phyloP scores from a whole-genome alignment of 768 basidiomycete genomes.

The Nidularia pulvinata region DNA sequence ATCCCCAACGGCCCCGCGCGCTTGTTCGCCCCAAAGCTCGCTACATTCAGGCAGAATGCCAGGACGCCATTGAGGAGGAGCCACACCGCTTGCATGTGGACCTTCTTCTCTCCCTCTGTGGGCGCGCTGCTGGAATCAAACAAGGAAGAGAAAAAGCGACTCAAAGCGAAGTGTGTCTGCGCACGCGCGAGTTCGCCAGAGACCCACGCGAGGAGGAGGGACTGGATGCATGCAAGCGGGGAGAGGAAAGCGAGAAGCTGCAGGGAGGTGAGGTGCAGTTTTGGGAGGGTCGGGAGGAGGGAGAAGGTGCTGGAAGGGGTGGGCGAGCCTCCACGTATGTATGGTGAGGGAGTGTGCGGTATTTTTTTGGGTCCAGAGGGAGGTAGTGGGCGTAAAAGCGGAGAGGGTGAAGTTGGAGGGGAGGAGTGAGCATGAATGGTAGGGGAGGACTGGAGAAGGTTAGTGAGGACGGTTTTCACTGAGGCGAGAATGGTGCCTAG shows the following conservation, averaged over 20 bases:
- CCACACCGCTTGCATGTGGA: slow-evolving; percentile 38
- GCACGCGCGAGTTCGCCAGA: slow-evolving; percentile 81
- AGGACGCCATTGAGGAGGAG: slow-evolving; percentile 80
- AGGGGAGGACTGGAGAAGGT: slow-evolving; percentile 49
- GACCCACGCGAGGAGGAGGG: slow-evolving; percentile 71
- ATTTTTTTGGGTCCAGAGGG: not conserved
- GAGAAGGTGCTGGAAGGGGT: too few species aligned
- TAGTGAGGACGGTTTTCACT: slow-evolving; percentile 91
- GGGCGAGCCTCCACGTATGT: too few species aligned
- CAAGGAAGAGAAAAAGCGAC: slow-evolving; percentile 4
- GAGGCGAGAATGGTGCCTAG: slow-evolving; percentile 92
- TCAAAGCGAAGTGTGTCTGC: slow-evolving; percentile 13
- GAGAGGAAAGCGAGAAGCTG: slow-evolving; percentile 90
- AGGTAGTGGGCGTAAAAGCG: not conserved
- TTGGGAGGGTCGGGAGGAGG: slow-evolving; percentile 13
- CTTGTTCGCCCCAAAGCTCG: slow-evolving; percentile 96
- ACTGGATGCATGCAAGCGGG: slow-evolving; percentile 90
- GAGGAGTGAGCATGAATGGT: slow-evolving; percentile 4
- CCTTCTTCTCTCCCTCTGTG: too few species aligned
- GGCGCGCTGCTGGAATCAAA: too few species aligned
- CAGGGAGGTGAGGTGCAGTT: slow-evolving; percentile 53
- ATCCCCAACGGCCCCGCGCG: slow-evolving; percentile 88
- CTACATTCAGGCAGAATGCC: slow-evolving; percentile 92
- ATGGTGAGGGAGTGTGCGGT: too few species aligned
- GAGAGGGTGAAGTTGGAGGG: not conserved